Base-by-base conservation (phyloP, 441 rosid genomes). In the Hura crepitans region DNA sequence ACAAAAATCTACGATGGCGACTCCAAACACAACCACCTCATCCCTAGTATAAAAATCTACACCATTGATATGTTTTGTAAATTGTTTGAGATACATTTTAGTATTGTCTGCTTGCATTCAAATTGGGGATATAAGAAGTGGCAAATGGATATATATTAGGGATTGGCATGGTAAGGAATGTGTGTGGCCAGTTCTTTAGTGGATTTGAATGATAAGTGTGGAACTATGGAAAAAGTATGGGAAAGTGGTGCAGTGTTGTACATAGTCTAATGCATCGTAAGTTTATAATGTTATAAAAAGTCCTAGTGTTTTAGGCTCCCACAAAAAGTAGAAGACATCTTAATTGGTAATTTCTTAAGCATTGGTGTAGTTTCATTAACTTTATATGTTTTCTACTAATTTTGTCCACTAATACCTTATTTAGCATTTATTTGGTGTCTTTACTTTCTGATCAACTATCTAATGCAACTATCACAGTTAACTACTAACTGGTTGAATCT, bases 301-400 rank as follows among this genome's bases (percentile, higher is more conserved):
- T 79, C 96, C 97, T 59, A 82, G 84, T 69, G 78, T 88, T 78
- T 82, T 95, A 60, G 90, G 85, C 60, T 83, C 93, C 43, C 95
- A 88, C 70, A 95, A 95, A 82, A 95, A 85, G 75, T 96, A 85
- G 78, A 92, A 88, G 89, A 90, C 87, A 59, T 80, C 90, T 59
- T 93, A 74, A 70, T 74, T 79, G 84, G 99, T 95, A 83, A 65
- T 73, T 75, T 75, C 70, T 75, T 33, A 77, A 49, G n/a, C 27
- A 33, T 53, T 60, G 68, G 49, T 69, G 54, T 55, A 28, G 51
- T 51, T 57, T 42, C 31, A 47, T 62, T 59, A 10, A 45, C 15
- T 58, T 70, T 74, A 17, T 31, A 42, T 69, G 25, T 63, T 46
- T 61, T 45, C 54, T 28, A 50, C 4, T 23, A n/a, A 6, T 25